Evolutionary conservation across 495 filamentous ascomycete species (phyloP).

Genomic region (Penicillium malachiteum): DNA sequence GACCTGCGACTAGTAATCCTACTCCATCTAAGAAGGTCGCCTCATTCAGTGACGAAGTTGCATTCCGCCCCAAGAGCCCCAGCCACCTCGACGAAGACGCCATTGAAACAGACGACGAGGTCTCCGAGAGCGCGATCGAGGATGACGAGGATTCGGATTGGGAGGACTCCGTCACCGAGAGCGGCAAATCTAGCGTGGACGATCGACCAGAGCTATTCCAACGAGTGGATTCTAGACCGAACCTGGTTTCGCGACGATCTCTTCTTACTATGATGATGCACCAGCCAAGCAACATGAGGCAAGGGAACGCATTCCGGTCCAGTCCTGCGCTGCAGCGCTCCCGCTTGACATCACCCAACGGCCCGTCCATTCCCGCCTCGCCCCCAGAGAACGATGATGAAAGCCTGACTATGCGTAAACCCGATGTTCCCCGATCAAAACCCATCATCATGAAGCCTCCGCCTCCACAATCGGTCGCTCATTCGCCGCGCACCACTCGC

Average conservation of each 20-base stretch:
- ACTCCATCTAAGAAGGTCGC: constrained; percentile 68
- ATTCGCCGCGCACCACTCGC: constrained; percentile 88
- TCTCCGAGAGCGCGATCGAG: constrained; percentile 81
- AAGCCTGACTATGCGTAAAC: constrained; percentile 68
- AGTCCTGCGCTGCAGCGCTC: constrained; percentile 80
- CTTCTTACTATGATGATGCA: constrained; percentile 88
- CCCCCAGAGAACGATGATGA: constrained; percentile 68
- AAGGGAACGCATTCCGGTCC: constrained; percentile 62
- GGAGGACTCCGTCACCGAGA: constrained; percentile 92
- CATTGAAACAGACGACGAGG: constrained; percentile 69
- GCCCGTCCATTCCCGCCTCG: constrained; percentile 70
- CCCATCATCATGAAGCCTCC: constrained; percentile 73
- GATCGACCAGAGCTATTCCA: constrained; percentile 74
- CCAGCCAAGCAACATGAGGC: constrained; percentile 52
- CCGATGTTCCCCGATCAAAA: constrained; percentile 74
- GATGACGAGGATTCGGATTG: constrained; percentile 87
- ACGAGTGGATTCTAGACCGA: constrained; percentile 83
- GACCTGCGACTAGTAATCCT: constrained; percentile 27
- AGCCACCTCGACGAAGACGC: constrained; percentile 68
- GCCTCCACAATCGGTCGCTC: constrained; percentile 59
- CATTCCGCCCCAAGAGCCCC: constrained; percentile 58
- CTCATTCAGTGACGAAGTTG: constrained; percentile 79
- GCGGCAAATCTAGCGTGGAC: constrained; percentile 74
- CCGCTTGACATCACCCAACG: constrained; percentile 68
- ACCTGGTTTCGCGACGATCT: constrained; percentile 82